Base-by-base conservation (phyloP, 2,329 filamentous ascomycete species). In the Colletotrichum sp. region DNA sequence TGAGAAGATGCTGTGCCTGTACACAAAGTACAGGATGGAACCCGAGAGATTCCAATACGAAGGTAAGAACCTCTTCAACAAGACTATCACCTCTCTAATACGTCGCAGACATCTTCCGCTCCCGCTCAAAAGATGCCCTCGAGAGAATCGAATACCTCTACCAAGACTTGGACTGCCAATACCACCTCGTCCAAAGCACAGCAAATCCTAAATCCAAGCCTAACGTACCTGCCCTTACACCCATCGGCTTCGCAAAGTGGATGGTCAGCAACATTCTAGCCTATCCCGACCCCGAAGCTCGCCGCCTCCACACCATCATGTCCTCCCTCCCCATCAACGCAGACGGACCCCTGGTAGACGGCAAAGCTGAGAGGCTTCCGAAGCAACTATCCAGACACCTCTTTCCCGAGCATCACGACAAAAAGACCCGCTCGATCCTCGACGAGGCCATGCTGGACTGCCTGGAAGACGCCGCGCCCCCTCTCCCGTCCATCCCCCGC, bases 351-450 rank as follows among this genome's bases (percentile, higher is more conserved):
- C 79, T 77, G 7, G 88, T 92, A 0, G 89, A 92, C 60, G 90
- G 93, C 64, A 90, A 89, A 77, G 92, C 90, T 13, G 94, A 96
- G 83, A 89, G 94, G 4, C 93, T 98, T 71, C 96, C 95, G 0
- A 95, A 95, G 78, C 93, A 96, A 79, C 89, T 98, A 4, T 93
- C 95, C 1, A 89, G 95, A 55, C 90, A 93, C 68, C 87, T 97
- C 5, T 91, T 98, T 52, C 95, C 95, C 0, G 85, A 86, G 0
- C 83, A 84, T 9, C 87, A 90, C 1, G 91, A 95, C 78, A 80
- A 89, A 0, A 86, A 90, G 36, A 86, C 91, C 1, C 90, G 92
- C 71, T 90, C 92, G 76, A 85, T 91, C 24, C 85, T 96, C 10
- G 90, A 92, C 21, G 88, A 90, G 59, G 89, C 90, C 3, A 86